Percentiles rank a stretch among this genome's conserved stretches.
These are phyloP conservation scores for Copromyces sp. DNA, from an alignment of 495 filamentous ascomycete species.

Conservation along the genomic window DNA sequence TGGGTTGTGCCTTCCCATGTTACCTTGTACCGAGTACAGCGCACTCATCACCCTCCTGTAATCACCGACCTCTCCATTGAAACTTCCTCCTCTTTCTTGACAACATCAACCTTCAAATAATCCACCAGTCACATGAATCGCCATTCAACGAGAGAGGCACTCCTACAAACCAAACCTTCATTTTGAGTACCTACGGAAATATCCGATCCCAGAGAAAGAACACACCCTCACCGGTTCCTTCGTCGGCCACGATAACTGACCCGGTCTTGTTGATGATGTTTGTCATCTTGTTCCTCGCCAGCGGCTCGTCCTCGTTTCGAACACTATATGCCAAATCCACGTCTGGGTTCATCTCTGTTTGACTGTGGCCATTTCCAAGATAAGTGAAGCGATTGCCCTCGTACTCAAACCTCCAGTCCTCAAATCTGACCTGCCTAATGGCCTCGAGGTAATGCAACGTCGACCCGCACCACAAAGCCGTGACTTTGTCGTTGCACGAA, in stretches of 20 bases:
- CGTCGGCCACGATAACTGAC: not conserved
- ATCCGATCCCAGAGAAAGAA: not conserved
- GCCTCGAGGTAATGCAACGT: not conserved
- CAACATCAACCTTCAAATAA: not conserved
- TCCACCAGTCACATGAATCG: not conserved
- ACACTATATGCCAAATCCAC: not conserved
- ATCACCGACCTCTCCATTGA: not conserved
- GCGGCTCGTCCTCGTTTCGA: not conserved
- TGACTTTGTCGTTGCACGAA: constrained; percentile 32
- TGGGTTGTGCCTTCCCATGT: not conserved
- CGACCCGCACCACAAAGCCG: constrained; percentile 22
- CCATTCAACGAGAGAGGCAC: not conserved
- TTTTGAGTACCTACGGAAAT: not conserved
- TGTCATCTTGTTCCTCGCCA: not conserved
- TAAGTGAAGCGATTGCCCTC: not conserved
- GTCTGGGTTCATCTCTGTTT: not conserved
- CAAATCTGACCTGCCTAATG: not conserved
- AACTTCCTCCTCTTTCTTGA: not conserved
- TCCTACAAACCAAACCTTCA: not conserved
- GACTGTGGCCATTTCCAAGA: not conserved
- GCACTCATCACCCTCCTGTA: not conserved
- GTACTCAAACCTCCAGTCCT: not conserved
- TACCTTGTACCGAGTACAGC: not conserved
- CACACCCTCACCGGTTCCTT: not conserved
- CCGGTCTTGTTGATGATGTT: not conserved